A percentile compares a stretch with the other conserved stretches of the same genome.
phyloP scores from a whole-genome alignment of 805 yeast genomes.

The Kodamaea jinghongensis region DNA sequence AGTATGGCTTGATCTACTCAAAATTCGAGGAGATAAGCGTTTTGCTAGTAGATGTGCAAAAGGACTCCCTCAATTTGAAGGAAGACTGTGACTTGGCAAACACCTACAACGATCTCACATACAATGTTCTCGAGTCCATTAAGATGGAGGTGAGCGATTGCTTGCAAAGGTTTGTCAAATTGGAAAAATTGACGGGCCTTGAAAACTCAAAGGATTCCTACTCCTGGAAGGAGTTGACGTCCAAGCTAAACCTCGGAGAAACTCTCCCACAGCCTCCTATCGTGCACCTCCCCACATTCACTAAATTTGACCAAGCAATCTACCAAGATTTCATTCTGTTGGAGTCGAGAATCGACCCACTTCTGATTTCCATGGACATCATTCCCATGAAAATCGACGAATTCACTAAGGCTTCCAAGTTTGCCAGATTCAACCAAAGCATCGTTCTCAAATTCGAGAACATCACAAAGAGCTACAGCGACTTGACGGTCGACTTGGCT shows the following conservation, averaged over 20 bases:
- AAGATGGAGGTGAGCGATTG: conserved; percentile 26
- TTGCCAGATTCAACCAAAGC: conserved; percentile 8
- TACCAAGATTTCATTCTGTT: conserved; percentile 43
- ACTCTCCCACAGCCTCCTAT: conserved; percentile 13
- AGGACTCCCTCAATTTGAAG: conserved; percentile 18
- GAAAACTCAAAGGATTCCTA: conserved; percentile 15
- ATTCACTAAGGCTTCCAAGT: conserved; percentile 28
- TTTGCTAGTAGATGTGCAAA: conserved; percentile 24
- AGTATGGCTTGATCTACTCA: conserved; percentile 14
- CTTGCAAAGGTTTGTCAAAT: conserved; percentile 13
- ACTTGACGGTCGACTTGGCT: conserved; percentile 39
- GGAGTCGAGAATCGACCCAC: conserved; percentile 45
- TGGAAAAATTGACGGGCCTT: conserved; percentile 20
- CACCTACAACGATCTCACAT: conserved; percentile 26
- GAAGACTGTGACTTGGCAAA: conserved; percentile 27
- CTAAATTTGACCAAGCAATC: conserved; percentile 28
- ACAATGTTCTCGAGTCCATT: conserved; percentile 23
- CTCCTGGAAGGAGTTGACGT: conserved; percentile 14
- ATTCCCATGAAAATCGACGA: conserved; percentile 50
- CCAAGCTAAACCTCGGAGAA: conserved; percentile 22
- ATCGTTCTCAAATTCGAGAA: conserved; percentile 8
- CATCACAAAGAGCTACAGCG: conserved; percentile 33
- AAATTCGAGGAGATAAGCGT: conserved; percentile 28
- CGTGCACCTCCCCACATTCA: conserved; percentile 30
- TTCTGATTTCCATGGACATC: conserved; percentile 50